Evolutionary conservation across 208 protist genomes (phyloP), one percentile per base, ranked within the genome.

Genomic region (Wallacemonas sp.): DNA sequence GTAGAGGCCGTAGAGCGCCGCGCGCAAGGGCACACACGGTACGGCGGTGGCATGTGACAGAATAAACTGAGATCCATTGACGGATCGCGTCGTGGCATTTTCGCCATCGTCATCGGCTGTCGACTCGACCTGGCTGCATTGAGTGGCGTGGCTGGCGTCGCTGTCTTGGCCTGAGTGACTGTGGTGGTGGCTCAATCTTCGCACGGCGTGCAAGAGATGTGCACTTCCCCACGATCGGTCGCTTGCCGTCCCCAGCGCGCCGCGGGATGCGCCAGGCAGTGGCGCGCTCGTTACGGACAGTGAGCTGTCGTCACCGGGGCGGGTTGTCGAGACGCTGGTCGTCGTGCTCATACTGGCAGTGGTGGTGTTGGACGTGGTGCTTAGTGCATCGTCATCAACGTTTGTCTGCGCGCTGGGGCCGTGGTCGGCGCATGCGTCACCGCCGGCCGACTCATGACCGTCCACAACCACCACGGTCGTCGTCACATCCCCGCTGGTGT

Each of bases 21-120:
- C 65, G 33, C 76, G 76, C 55, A 75, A 32, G 27, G 65, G 27
- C 45, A 82, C 34, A n/a, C 68, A 44, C 8, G 76, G 76, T 33
- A 62, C 44, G 42, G 29, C 45, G 55, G 63, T 73, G 52, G 69
- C 65, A 3, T 37, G 34, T 6, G 39, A 12, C 15, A 65, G 24
- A 1, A 48, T 22, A 29, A 71, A 71, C 22, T 38, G 3, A 30
- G 12, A n/a, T 15, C 50, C 21, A 4, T 46, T 44, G 15, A 12
- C 2, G 8, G 27, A 15, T 24, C 15, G 6, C 52, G 13, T 36
- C 10, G 29, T 22, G 54, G 17, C 54, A 26, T 63, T 30, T 5
- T 52, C 19, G 45, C 32, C 45, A 13, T 3, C 17, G 24, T 24
- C 46, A 9, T 29, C 46, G 4, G 5, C 46, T 0, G 19, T n/a